Percentiles rank a stretch among this genome's conserved stretches.
Conservation (phyloP, 306 rosid species). For the Rosa chinensis region DNA sequence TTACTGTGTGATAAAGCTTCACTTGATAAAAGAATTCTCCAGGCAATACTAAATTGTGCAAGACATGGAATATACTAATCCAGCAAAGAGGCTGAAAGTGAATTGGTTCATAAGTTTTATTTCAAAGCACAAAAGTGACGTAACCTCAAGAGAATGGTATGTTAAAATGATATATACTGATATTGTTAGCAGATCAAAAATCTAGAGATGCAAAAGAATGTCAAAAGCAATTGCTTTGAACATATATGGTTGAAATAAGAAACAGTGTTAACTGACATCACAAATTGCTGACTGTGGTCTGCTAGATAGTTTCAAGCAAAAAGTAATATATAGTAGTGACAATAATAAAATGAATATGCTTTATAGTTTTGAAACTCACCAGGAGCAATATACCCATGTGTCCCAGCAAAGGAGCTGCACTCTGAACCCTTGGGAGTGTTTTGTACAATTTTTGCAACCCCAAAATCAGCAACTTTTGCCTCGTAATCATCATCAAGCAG, state of each 20-base stretch:
- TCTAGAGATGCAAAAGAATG: background rate
- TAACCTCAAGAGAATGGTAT: background rate
- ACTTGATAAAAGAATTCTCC: background rate
- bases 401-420: slow-evolving; percentile 75
- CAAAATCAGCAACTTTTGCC: slow-evolving; percentile 95
- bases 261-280: background rate
- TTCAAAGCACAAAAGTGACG: background rate
- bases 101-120: background rate
- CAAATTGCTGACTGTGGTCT: background rate
- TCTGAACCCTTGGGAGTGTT: slow-evolving; percentile 48
- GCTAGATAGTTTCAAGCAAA: background rate
- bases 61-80: background rate
- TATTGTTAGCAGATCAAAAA: background rate
- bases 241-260: background rate
- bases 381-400: slow-evolving; percentile 96
- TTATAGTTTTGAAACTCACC: slow-evolving; percentile 51
- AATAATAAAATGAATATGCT: background rate
- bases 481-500: slow-evolving; percentile 72
- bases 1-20: background rate
- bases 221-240: background rate
- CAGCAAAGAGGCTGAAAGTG: background rate
- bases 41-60: background rate
- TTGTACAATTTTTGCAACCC: slow-evolving; percentile 79
- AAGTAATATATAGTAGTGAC: background rate
- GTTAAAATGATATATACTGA: background rate